phyloP scores from a whole-genome alignment of 2,329 filamentous ascomycete species.

The Stylonectria norvegica region DNA sequence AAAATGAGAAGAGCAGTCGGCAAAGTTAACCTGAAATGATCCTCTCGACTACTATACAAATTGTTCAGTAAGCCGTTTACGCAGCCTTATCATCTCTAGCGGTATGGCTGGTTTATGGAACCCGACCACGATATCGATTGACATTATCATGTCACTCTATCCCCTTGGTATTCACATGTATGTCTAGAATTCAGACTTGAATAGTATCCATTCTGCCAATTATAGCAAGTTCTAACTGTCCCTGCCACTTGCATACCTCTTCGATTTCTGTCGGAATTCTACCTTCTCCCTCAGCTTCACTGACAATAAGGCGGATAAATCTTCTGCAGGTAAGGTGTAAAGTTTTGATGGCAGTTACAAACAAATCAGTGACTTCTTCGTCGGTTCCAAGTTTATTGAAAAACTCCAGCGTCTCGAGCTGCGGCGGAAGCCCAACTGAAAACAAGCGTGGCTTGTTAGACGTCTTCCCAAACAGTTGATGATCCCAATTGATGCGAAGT shows the following conservation, averaged over 20 bases:
- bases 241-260: constrained; percentile 33
- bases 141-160: too few relatives aligned
- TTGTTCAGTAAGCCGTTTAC: too few relatives aligned
- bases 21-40: too few relatives aligned
- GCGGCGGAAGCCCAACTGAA: constrained; percentile 45
- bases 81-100: too few relatives aligned
- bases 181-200: too few relatives aligned
- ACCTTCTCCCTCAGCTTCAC: constrained; percentile 31
- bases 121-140: too few relatives aligned
- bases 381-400: constrained; percentile 45
- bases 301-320: constrained; percentile 38
- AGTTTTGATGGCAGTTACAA: constrained; percentile 40
- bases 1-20: too few relatives aligned
- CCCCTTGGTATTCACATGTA: too few relatives aligned
- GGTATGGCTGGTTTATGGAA: too few relatives aligned
- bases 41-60: too few relatives aligned
- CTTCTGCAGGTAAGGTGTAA: constrained; percentile 36
- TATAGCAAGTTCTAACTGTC: constrained; percentile 32
- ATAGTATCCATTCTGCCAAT: too few relatives aligned
- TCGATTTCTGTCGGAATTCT: constrained; percentile 34
- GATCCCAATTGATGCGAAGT: constrained; percentile 45
- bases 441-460: constrained; percentile 44
- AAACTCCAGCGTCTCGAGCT: constrained; percentile 44
- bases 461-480: constrained; percentile 45
- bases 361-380: constrained; percentile 44